These are phyloP conservation scores for Ustilago hordei DNA, from an alignment of 1,284 basidiomycete species.

Conservation along the genomic window DNA sequence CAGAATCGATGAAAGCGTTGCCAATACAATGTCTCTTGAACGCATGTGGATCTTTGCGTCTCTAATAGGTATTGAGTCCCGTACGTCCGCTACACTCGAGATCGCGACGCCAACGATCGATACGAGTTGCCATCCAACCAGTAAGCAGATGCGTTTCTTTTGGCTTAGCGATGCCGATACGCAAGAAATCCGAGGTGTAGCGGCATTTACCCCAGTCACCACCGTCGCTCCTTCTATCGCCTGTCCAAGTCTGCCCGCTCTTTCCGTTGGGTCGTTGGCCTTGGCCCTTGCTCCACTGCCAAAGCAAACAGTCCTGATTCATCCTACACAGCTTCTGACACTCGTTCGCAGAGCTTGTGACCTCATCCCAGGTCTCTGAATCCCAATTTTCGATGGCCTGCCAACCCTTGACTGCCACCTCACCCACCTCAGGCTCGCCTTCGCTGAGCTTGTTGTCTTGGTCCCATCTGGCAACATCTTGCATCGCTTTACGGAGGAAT, in stretches of 20 bases:
- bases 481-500: slow-evolving; percentile 17
- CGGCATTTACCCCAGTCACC: slow-evolving; percentile 28
- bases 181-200: slow-evolving; percentile 25
- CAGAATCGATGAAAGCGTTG: neutral
- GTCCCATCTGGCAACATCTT: neutral
- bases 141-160: slow-evolving; percentile 12
- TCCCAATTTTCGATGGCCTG: slow-evolving; percentile 45
- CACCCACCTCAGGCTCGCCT: slow-evolving; percentile 6
- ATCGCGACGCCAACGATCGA: slow-evolving; percentile 20
- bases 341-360: neutral
- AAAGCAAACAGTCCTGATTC: slow-evolving; percentile 24
- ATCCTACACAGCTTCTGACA: slow-evolving; percentile 23
- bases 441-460: neutral
- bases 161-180: slow-evolving; percentile 37
- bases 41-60: neutral
- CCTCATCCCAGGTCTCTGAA: slow-evolving; percentile 17
- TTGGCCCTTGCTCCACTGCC: slow-evolving; percentile 22
- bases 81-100: slow-evolving; percentile 14
- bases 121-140: slow-evolving; percentile 37
- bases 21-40: neutral
- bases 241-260: slow-evolving; percentile 1
- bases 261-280: neutral
- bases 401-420: slow-evolving; percentile 28
- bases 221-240: neutral
- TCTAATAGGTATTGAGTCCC: slow-evolving; percentile 6